These are phyloP conservation scores for Fistulinella prunicolor DNA, from an alignment of 768 basidiomycete genomes.

Conservation along the genomic window DNA sequence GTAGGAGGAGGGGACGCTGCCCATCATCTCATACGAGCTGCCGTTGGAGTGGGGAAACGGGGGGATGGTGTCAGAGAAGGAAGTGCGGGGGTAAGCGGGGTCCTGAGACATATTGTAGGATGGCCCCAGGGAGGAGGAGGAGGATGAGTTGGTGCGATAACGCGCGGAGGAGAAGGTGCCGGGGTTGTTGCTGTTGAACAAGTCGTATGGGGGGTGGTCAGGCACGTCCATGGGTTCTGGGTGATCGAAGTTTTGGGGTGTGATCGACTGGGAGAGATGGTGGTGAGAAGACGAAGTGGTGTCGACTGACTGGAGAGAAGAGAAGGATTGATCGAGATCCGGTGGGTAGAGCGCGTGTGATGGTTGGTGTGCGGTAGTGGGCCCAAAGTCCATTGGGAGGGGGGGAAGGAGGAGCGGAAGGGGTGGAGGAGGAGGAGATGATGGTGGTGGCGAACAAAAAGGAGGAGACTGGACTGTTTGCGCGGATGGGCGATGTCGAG, in stretches of 20 bases:
- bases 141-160: slow-evolving; percentile 71
- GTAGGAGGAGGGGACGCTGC: slow-evolving; percentile 60
- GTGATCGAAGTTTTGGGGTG: slow-evolving; percentile 46
- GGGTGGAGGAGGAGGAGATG: slow-evolving; percentile 20
- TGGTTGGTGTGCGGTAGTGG: slow-evolving; percentile 35
- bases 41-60: slow-evolving; percentile 52
- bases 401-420: slow-evolving; percentile 33
- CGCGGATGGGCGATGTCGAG: slow-evolving; percentile 33
- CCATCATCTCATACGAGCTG: slow-evolving; percentile 64
- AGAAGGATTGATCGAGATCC: slow-evolving; percentile 59
- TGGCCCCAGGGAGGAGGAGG: slow-evolving; percentile 64
- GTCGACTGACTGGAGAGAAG: slow-evolving; percentile 43
- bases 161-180: slow-evolving; percentile 52
- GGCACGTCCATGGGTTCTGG: slow-evolving; percentile 52
- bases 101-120: slow-evolving; percentile 55
- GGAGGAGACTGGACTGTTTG: slow-evolving; percentile 32
- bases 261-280: slow-evolving; percentile 33
- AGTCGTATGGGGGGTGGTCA: slow-evolving; percentile 61
- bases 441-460: slow-evolving; percentile 37
- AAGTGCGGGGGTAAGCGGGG: slow-evolving; percentile 53
- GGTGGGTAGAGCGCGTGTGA: slow-evolving; percentile 44
- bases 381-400: slow-evolving; percentile 51
- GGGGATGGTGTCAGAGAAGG: slow-evolving; percentile 59
- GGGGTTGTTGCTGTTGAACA: slow-evolving; percentile 50
- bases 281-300: slow-evolving; percentile 37